phyloP scores from a whole-genome alignment of 225 moss, liverwort and hornwort genomes.

The Bryum argenteum region DNA sequence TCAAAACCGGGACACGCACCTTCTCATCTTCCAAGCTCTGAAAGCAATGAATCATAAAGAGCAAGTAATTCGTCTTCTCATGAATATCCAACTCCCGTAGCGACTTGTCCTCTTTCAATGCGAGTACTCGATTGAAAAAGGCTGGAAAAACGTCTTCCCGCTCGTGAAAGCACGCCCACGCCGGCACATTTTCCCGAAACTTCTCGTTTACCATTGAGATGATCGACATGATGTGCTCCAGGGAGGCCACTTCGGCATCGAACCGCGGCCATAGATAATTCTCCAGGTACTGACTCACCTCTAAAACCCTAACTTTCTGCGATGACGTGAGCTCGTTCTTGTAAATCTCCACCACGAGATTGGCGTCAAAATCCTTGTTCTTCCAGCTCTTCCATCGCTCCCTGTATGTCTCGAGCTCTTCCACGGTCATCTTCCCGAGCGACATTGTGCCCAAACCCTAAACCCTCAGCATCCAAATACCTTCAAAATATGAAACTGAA shows the following conservation, averaged over 20 bases:
- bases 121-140: conserved; percentile 84
- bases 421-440: conserved; percentile 54
- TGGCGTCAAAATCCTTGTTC: conserved; percentile 63
- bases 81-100: conserved; percentile 61
- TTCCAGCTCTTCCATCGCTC: conserved; percentile 58
- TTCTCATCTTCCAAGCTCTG: conserved; percentile 99
- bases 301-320: conserved; percentile 91
- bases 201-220: conserved; percentile 98
- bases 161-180: conserved; percentile 96
- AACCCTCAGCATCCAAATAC: conserved; percentile 9
- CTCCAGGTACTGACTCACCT: conserved; percentile 96
- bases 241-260: conserved; percentile 68
- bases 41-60: conserved; percentile 99
- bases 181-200: conserved; percentile 97
- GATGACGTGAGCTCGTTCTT: conserved; percentile 80
- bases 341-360: conserved; percentile 80
- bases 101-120: conserved; percentile 71
- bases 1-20: conserved; percentile 82
- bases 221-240: conserved; percentile 93
- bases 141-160: conserved; percentile 83
- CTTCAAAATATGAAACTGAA: neutral
- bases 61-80: conserved; percentile 87
- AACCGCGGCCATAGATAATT: conserved; percentile 97
- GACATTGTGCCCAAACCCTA: conserved; percentile 47
- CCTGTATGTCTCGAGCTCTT: conserved; percentile 52